phyloP scores from a whole-genome alignment of 2,329 filamentous ascomycete species.

The Penicillium crustosum region DNA sequence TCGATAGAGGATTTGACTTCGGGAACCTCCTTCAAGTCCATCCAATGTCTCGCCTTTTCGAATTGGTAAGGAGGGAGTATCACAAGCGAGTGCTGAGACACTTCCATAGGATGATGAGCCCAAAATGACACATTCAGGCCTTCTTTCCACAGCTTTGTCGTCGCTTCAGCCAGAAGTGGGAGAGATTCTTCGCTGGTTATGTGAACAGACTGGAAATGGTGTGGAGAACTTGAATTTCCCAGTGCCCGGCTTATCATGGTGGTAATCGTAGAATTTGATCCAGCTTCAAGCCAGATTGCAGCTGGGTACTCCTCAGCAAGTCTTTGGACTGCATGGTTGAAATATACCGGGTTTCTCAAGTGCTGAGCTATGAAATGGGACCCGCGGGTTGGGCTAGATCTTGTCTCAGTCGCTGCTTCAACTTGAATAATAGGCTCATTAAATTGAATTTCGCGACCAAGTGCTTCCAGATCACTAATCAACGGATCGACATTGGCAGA shows the following conservation, averaged over 20 bases:
- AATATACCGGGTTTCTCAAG: constrained; percentile 49
- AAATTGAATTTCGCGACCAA: constrained; percentile 30
- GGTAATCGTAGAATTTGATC: constrained; percentile 36
- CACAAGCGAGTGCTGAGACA: constrained; percentile 22
- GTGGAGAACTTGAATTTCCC: background rate
- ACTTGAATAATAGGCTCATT: constrained; percentile 32
- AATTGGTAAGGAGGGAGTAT: constrained; percentile 48
- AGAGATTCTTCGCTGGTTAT: no score
- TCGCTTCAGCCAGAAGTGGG: background rate
- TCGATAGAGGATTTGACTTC: background rate
- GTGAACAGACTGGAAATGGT: no score
- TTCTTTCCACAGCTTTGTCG: constrained; percentile 41
- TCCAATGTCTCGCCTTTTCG: constrained; percentile 42
- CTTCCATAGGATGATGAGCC: constrained; percentile 38
- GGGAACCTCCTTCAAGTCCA: constrained; percentile 30
- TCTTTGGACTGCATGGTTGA: constrained; percentile 46
- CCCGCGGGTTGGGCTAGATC: constrained; percentile 33
- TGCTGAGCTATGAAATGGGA: constrained; percentile 27
- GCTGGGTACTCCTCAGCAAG: constrained; percentile 32
- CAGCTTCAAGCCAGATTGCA: constrained; percentile 46
- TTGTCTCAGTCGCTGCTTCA: constrained; percentile 17
- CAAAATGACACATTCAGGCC: constrained; percentile 42
- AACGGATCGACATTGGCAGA: constrained; percentile 44
- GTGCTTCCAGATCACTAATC: constrained; percentile 21
- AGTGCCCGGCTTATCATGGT: constrained; percentile 33